Evolutionary conservation across 495 filamentous ascomycete genomes (phyloP).

Genomic region (Lentithecium fluviatile): DNA sequence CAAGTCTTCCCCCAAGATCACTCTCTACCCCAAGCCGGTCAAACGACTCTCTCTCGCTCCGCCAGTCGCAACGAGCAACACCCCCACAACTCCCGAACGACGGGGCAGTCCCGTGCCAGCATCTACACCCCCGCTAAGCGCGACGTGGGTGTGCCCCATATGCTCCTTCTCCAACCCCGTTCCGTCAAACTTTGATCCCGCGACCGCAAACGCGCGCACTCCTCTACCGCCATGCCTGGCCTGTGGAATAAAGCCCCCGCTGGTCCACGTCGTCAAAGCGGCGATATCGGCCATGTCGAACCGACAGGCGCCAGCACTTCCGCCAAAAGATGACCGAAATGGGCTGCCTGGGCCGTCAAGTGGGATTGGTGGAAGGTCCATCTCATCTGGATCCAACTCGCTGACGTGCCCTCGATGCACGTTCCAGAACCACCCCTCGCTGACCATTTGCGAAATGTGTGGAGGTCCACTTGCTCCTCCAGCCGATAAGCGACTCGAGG

Average conservation of each 20-base stretch:
- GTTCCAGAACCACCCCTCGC: slow-evolving; percentile 86
- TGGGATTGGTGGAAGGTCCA: background rate
- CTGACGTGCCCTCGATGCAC: slow-evolving; percentile 88
- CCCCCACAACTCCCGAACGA: slow-evolving; percentile 51
- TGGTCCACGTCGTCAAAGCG: slow-evolving; percentile 79
- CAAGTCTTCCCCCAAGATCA: slow-evolving; percentile 94
- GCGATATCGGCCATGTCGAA: slow-evolving; percentile 58
- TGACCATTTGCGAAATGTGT: slow-evolving; percentile 87
- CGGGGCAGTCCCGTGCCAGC: slow-evolving; percentile 52
- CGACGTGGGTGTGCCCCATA: slow-evolving; percentile 97
- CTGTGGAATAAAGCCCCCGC: slow-evolving; percentile 89
- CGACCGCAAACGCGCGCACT: slow-evolving; percentile 69
- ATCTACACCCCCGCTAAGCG: slow-evolving; percentile 55
- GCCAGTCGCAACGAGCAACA: slow-evolving; percentile 24
- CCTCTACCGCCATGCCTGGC: slow-evolving; percentile 83
- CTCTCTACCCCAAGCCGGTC: slow-evolving; percentile 71
- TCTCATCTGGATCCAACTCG: slow-evolving; percentile 1
- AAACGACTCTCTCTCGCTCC: slow-evolving; percentile 54
- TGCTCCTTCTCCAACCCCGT: slow-evolving; percentile 97
- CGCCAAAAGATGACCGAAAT: slow-evolving; percentile 1
- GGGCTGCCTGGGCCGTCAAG: background rate
- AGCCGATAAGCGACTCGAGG: slow-evolving; percentile 42
- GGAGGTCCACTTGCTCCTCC: slow-evolving; percentile 69
- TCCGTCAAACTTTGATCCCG: slow-evolving; percentile 85
- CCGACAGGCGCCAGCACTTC: slow-evolving; percentile 19